phyloP scores from a whole-genome alignment of 1,139 yeast genomes.

The Yamadazyma songkhlaensis region DNA sequence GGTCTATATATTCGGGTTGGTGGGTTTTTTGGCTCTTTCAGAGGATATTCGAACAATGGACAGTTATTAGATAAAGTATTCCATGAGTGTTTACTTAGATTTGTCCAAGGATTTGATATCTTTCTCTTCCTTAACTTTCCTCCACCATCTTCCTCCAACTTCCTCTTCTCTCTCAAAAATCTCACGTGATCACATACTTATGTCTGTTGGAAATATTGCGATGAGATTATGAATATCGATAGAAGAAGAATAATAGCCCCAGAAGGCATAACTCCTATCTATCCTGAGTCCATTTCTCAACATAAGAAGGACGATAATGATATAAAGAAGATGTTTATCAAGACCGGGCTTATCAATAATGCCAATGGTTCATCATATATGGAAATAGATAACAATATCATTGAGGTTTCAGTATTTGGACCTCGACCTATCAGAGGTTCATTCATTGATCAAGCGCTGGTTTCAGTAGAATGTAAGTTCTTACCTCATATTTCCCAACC shows the following conservation, averaged over 20 bases:
- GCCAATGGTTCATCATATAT: constrained; percentile 83
- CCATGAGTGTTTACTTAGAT: no score
- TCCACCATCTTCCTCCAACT: no score
- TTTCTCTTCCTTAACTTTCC: no score
- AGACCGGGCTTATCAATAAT: constrained; percentile 63
- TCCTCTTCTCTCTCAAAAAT: no score
- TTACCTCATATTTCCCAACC: constrained; percentile 49
- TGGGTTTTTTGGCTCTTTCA: no score
- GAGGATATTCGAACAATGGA: no score
- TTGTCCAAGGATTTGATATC: no score
- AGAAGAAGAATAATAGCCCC: constrained; percentile 77
- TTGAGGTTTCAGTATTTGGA: constrained; percentile 78
- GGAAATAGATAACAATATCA: constrained; percentile 60
- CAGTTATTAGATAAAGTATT: no score
- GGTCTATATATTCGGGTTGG: no score
- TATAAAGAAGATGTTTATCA: constrained; percentile 43
- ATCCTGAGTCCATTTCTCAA: constrained; percentile 3
- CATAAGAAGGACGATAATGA: constrained; percentile 14
- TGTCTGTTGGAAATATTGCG: not conserved
- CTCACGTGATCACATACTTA: no score
- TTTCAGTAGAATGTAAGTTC: constrained; percentile 66
- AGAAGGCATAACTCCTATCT: constrained; percentile 48
- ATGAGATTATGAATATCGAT: constrained; percentile 28
- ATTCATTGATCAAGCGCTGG: constrained; percentile 64
- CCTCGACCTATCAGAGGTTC: constrained; percentile 85